A percentile compares a stretch with the other conserved stretches of the same genome.
Conservation (phyloP, 202 grass and related monocot species). For the Digitaria exilis region DNA sequence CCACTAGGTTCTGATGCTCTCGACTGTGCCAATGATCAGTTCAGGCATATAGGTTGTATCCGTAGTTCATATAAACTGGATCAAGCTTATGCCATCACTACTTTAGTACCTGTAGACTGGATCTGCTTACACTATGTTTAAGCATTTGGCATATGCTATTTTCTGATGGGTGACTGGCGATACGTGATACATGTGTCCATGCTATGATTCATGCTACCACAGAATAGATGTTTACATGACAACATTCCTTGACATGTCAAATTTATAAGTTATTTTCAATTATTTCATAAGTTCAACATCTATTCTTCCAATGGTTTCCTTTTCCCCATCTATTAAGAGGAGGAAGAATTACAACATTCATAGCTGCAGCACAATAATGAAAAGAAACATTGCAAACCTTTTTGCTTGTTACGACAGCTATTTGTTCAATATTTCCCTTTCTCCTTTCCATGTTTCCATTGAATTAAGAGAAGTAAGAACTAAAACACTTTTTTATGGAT, state of each 20-base stretch:
- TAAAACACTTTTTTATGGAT: background rate
- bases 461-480: background rate
- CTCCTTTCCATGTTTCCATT: background rate
- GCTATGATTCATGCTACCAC: background rate
- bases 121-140: background rate
- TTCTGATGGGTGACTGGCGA: background rate
- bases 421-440: background rate
- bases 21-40: background rate
- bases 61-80: slow-evolving; percentile 15
- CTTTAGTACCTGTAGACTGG: slow-evolving; percentile 8
- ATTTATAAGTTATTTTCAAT: slow-evolving; percentile 21
- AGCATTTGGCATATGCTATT: background rate
- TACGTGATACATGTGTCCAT: background rate
- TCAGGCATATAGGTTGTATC: background rate
- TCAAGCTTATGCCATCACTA: slow-evolving; percentile 12
- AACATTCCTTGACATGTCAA: slow-evolving; percentile 19
- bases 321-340: background rate
- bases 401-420: background rate
- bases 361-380: background rate
- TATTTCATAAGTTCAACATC: background rate
- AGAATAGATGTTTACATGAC: background rate
- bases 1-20: slow-evolving; percentile 29
- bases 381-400: background rate
- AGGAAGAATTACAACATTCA: background rate
- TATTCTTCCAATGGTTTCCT: background rate